phyloP scores from a whole-genome alignment of 352 stramenopile genomes.

The Phytopythium helicoides region DNA sequence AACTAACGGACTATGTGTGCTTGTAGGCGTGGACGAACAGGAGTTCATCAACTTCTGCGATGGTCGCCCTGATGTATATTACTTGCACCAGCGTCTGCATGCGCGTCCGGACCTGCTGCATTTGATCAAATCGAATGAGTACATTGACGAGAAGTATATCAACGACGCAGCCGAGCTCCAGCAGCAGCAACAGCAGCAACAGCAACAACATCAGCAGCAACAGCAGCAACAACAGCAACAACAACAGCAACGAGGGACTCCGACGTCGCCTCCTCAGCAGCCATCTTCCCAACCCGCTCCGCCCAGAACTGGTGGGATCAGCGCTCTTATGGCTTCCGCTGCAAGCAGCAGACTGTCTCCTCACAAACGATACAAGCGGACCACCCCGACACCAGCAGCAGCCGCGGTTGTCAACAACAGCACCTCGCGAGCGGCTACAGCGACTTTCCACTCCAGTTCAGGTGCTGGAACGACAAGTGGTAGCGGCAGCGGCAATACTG shows the following conservation, averaged over 20 bases:
- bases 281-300: neutral
- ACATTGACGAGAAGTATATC: constrained; percentile 73
- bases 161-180: constrained; percentile 56
- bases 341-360: constrained; percentile 14
- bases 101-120: constrained; percentile 69
- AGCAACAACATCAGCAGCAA: constrained; percentile 5
- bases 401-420: neutral
- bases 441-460: constrained; percentile 4
- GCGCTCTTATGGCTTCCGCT: constrained; percentile 22
- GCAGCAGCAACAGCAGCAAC: constrained; percentile 22
- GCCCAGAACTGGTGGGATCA: constrained; percentile 12
- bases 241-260: too few species aligned
- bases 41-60: constrained; percentile 83
- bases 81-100: constrained; percentile 75
- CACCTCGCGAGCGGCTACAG: constrained; percentile 2
- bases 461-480: neutral
- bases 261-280: too few species aligned
- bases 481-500: constrained; percentile 2
- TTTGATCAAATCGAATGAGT: constrained; percentile 82
- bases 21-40: constrained; percentile 62
- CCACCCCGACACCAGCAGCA: constrained; percentile 17
- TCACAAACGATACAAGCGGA: constrained; percentile 72
- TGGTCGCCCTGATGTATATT: constrained; percentile 71
- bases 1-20: neutral
- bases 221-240: constrained; percentile 14